These are phyloP conservation scores for Moniliophthora roreri DNA, from an alignment of 1,284 basidiomycete species.

Conservation along the genomic window DNA sequence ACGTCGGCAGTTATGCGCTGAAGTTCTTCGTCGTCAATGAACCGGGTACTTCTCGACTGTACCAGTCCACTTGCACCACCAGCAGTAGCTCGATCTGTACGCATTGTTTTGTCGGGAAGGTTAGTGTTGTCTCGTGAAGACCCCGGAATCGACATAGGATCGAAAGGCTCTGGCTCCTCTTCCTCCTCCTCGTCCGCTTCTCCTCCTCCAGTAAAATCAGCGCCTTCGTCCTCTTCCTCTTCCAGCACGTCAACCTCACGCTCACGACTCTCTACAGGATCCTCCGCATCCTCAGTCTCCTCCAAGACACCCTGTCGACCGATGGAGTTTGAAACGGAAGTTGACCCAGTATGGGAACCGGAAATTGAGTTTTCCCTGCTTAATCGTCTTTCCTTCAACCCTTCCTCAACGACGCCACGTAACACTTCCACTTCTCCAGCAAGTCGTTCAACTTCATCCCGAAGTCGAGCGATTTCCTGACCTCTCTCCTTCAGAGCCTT, in stretches of 20 bases:
- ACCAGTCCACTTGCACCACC: slow-evolving; percentile 25
- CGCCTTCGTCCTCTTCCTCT: slow-evolving; percentile 23
- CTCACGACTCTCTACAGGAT: slow-evolving; percentile 1
- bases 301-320: neutral
- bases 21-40: slow-evolving; percentile 49
- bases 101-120: slow-evolving; percentile 38
- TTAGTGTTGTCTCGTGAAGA: slow-evolving; percentile 26
- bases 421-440: slow-evolving; percentile 80
- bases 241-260: slow-evolving; percentile 9
- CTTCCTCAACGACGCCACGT: slow-evolving; percentile 82
- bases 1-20: slow-evolving; percentile 57
- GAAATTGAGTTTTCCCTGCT: slow-evolving; percentile 24
- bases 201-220: slow-evolving; percentile 28
- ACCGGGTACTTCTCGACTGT: slow-evolving; percentile 26
- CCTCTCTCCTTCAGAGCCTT: slow-evolving; percentile 59
- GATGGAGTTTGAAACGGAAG: neutral
- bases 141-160: slow-evolving; percentile 33
- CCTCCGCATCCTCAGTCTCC: neutral
- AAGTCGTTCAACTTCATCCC: slow-evolving; percentile 72
- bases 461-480: slow-evolving; percentile 59
- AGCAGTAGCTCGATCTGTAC: slow-evolving; percentile 46
- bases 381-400: slow-evolving; percentile 67
- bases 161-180: slow-evolving; percentile 27
- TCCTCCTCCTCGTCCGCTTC: slow-evolving; percentile 25
- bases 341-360: neutral